Conservation (phyloP, 1,284 basidiomycete genomes). For the Cryptococcus jaspeensis region DNA sequence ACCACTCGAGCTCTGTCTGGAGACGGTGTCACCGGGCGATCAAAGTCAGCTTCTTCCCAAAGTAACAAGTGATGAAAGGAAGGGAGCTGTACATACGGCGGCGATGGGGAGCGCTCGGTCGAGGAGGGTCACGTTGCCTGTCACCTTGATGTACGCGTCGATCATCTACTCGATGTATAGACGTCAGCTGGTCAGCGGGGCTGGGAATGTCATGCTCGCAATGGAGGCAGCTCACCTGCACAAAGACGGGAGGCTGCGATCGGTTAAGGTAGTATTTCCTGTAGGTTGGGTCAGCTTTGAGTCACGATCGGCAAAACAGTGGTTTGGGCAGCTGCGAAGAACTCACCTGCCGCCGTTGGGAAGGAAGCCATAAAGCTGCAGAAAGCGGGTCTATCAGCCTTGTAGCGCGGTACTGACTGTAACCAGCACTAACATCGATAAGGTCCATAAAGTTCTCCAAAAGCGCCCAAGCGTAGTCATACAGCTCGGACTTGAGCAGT, state of each 20-base stretch:
- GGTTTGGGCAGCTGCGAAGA: slow-evolving; percentile 44
- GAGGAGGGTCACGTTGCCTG: slow-evolving; percentile 65
- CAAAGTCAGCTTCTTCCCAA: background rate
- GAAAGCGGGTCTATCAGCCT: background rate
- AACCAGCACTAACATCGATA: slow-evolving; percentile 58
- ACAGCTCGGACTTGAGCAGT: slow-evolving; percentile 73
- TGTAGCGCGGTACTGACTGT: background rate
- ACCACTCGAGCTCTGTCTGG: slow-evolving; percentile 77
- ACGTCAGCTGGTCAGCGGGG: background rate
- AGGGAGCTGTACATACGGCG: slow-evolving; percentile 50
- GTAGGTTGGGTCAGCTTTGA: background rate
- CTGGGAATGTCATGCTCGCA: background rate
- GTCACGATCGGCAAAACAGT: slow-evolving; percentile 19
- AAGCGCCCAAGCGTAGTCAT: slow-evolving; percentile 69
- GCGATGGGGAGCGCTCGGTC: slow-evolving; percentile 63
- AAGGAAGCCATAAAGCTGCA: slow-evolving; percentile 66
- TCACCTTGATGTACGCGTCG: slow-evolving; percentile 61
- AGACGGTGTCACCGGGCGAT: background rate
- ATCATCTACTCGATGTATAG: slow-evolving; percentile 58
- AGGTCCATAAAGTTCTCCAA: slow-evolving; percentile 93
- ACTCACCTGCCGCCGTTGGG: slow-evolving; percentile 73
- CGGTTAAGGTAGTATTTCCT: slow-evolving; percentile 65
- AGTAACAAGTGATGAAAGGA: background rate
- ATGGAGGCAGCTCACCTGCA: slow-evolving; percentile 59
- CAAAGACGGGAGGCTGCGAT: slow-evolving; percentile 85